These are phyloP conservation scores for Glutinoglossum americanum DNA, from an alignment of 495 filamentous ascomycete species.

Conservation along the genomic window DNA sequence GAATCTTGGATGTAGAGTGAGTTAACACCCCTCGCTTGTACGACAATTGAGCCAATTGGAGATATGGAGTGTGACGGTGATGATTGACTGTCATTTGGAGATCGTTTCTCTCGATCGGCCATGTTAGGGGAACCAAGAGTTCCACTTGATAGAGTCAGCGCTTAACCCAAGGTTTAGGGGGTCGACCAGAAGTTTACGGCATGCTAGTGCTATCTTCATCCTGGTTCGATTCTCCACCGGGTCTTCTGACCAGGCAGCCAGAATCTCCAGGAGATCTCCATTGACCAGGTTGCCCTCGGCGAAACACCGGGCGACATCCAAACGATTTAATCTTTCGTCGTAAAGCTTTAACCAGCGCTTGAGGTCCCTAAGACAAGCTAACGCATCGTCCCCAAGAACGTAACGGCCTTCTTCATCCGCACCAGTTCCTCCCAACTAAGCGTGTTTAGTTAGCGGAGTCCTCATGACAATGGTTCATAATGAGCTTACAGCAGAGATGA, in stretches of 20 bases:
- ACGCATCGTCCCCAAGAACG: slow-evolving; percentile 76
- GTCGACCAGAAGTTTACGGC: slow-evolving; percentile 24
- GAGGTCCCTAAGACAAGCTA: slow-evolving; percentile 78
- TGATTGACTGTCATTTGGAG: slow-evolving; percentile 79
- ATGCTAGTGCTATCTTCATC: slow-evolving; percentile 64
- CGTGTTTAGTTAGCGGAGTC: slow-evolving; percentile 10
- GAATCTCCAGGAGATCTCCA: slow-evolving; percentile 74
- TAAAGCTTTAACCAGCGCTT: slow-evolving; percentile 86
- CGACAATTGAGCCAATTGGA: slow-evolving; percentile 64
- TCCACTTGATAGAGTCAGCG: slow-evolving; percentile 34
- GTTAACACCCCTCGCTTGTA: slow-evolving; percentile 83
- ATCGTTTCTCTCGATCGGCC: slow-evolving; percentile 66
- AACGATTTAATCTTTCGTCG: slow-evolving; percentile 81
- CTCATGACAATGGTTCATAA: background rate
- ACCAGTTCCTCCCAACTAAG: slow-evolving; percentile 68
- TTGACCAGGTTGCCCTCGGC: slow-evolving; percentile 84
- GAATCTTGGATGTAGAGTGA: slow-evolving; percentile 48
- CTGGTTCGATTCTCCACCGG: slow-evolving; percentile 48
- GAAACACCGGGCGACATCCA: slow-evolving; percentile 86
- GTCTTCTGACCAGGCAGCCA: slow-evolving; percentile 51
- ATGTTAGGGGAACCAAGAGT: slow-evolving; percentile 82
- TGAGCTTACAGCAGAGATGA: slow-evolving; percentile 66
- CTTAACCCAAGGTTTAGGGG: background rate
- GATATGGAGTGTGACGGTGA: slow-evolving; percentile 67
- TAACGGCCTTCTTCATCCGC: slow-evolving; percentile 66